phyloP scores from a whole-genome alignment of 441 rosid genomes.

The Brassica balearica region DNA sequence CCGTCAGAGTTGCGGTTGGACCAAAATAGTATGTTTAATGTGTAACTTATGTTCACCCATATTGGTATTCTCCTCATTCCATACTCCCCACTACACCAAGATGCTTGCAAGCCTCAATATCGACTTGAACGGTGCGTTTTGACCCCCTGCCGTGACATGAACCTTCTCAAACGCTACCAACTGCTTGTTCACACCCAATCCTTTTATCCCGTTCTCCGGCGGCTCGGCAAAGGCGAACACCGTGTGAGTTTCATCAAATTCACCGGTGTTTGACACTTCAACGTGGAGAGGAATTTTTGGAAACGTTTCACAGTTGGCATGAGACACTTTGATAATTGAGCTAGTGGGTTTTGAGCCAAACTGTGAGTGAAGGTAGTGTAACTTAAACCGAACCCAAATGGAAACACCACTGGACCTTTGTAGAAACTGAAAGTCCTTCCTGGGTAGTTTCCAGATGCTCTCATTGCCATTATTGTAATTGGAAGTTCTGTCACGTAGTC shows the following conservation, averaged over 20 bases:
- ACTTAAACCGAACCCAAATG: constrained; percentile 80
- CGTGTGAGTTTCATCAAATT: constrained; percentile 72
- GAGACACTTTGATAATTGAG: constrained; percentile 54
- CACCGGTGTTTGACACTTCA: constrained; percentile 71
- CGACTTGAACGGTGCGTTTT: constrained; percentile 50
- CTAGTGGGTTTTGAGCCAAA: constrained; percentile 51
- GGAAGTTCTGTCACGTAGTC: constrained; percentile 60
- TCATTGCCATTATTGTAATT: constrained; percentile 69
- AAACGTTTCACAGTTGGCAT: constrained; percentile 54
- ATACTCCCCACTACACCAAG: constrained; percentile 69
- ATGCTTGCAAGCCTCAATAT: constrained; percentile 73
- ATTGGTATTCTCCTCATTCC: constrained; percentile 88
- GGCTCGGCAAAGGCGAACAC: constrained; percentile 70
- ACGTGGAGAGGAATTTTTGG: constrained; percentile 54
- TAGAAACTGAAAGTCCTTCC: constrained; percentile 84
- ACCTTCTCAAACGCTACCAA: constrained; percentile 74
- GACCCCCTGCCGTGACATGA: constrained; percentile 60
- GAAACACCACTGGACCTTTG: constrained; percentile 82
- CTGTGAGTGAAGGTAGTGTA: constrained; percentile 62
- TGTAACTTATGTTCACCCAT: constrained; percentile 67
- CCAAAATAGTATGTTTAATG: constrained; percentile 74
- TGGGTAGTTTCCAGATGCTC: constrained; percentile 56
- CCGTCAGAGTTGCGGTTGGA: constrained; percentile 50
- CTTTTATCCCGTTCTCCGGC: constrained; percentile 39
- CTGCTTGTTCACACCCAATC: constrained; percentile 56